Conservation (phyloP, 1,139 yeast genomes). For the Suhomyces taliae region DNA sequence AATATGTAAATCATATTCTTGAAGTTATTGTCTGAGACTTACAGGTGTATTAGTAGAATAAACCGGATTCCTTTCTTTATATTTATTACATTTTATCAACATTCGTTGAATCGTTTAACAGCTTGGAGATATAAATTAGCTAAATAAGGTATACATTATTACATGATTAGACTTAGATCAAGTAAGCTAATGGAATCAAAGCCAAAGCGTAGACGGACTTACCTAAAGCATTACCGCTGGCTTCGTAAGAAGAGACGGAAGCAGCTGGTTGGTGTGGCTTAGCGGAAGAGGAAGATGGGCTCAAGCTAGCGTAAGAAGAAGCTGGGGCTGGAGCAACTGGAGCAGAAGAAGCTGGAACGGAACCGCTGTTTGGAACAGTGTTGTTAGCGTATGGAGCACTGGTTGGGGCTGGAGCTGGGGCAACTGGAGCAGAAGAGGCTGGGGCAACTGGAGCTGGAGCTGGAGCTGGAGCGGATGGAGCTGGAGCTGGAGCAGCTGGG, state of each 20-base stretch:
- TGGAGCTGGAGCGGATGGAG: conserved; percentile 6
- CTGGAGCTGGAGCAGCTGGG: conserved; percentile 6
- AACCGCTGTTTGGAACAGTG: conserved; percentile 1
- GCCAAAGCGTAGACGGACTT: conserved; percentile 20
- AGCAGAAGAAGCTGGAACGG: conserved; percentile 3
- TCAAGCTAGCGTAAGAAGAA: not conserved
- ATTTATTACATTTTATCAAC: too few species aligned
- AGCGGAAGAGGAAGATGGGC: conserved; percentile 2
- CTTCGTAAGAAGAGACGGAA: conserved; percentile 8
- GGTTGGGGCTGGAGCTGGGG: conserved; percentile 3
- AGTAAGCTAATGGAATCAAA: conserved; percentile 27
- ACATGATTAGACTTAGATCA: conserved; percentile 17
- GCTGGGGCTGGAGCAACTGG: conserved; percentile 7
- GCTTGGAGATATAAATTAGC: not conserved
- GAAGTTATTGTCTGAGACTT: too few species aligned
- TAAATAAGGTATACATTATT: not conserved
- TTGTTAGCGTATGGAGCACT: conserved; percentile 7
- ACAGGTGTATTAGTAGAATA: too few species aligned
- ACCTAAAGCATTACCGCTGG: conserved; percentile 18
- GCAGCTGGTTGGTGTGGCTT: conserved; percentile 1
- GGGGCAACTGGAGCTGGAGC: conserved; percentile 14
- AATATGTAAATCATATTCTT: too few species aligned
- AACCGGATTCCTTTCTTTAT: too few species aligned
- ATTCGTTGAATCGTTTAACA: not conserved
- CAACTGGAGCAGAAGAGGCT: not conserved